Evolutionary conservation across 2,329 filamentous ascomycete genomes (phyloP), one percentile per base, ranked within the genome.

Genomic region (Falciphora oryzae): DNA sequence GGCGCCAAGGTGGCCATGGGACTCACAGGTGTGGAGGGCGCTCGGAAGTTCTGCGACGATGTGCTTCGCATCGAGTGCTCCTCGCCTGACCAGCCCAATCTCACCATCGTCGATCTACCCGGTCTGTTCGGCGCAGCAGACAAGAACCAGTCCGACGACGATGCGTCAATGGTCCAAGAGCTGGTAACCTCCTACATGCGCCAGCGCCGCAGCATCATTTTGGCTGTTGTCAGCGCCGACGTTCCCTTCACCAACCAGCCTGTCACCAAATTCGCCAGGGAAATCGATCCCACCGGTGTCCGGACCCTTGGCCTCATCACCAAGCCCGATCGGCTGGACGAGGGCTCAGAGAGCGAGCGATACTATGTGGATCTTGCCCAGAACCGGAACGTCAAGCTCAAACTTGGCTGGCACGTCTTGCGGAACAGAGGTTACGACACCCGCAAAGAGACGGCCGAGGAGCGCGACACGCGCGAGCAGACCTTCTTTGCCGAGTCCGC

Each of bases 91-190:
- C 76, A 77, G 29, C 80, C 79, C 6, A 80, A 85, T 31, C 75
- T 88, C 50, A 87, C 85, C 0, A 77, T 88, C 38, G 83, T 88
- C 4, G 84, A 88, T 70, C 75, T 87, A 3, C 85, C 85, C 0
- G 85, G 85, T 1, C 73, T 88, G 13, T 83, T 86, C 63, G 76
- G 81, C 44, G 76, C 77, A 0, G 73, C 78, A 25, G 80, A 76
- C n/a, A 78, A 79, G 56, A 72, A 78, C 1, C 80, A 85, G 67
- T 78, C 78, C 1, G 73, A 72, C 5, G 70, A 71, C 1, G 81
- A 83, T 60, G 76, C 80, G 0, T 71, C 77, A 3, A 66, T 81
- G 1, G 80, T 88, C 7, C 67, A 74, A 10, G 70, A 78, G 0
- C 74, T 88, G 11, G 81, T 86, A 1, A 69, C 79, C 2, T 71